Evolutionary conservation across 139 green algal genomes (phyloP).

Genomic region (Asterochloris sp.): DNA sequence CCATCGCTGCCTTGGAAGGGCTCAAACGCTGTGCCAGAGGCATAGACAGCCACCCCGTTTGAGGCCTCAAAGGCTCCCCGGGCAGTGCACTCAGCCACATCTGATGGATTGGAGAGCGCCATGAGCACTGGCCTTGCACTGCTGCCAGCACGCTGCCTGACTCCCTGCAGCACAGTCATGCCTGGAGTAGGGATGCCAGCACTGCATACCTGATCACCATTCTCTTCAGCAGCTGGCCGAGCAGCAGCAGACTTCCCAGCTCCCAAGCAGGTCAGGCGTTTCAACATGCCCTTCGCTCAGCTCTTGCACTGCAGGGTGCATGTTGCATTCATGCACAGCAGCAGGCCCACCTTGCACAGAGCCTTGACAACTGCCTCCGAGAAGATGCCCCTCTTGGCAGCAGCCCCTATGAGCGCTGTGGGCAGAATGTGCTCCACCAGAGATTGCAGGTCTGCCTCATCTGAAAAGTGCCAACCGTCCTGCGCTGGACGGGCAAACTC

Average conservation of each 20-base stretch:
- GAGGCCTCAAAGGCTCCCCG: slow-evolving; percentile 25
- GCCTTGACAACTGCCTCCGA: slow-evolving; percentile 18
- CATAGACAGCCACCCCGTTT: slow-evolving; percentile 29
- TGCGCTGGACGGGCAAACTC: slow-evolving; percentile 31
- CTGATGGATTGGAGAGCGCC: slow-evolving; percentile 36
- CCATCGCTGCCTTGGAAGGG: slow-evolving; percentile 6
- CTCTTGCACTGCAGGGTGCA: no score
- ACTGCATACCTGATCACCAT: no score
- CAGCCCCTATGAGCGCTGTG: slow-evolving; percentile 58
- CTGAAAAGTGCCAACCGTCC: not conserved
- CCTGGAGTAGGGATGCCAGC: no score
- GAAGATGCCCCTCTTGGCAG: slow-evolving; percentile 44
- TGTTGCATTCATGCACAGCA: no score
- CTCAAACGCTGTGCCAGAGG: slow-evolving; percentile 32
- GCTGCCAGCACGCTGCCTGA: not conserved
- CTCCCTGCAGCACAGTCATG: not conserved
- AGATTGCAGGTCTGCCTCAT: slow-evolving; percentile 22
- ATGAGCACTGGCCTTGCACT: slow-evolving; percentile 29
- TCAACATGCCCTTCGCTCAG: no score
- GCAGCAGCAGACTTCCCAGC: no score
- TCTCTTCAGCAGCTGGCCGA: no score
- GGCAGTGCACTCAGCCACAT: slow-evolving; percentile 39
- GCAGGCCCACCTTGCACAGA: slow-evolving; percentile 22
- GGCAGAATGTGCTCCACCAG: slow-evolving; percentile 42
- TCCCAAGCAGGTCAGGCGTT: no score